These are phyloP conservation scores for Cicer bijugum DNA, from an alignment of 306 rosid species.

Conservation along the genomic window DNA sequence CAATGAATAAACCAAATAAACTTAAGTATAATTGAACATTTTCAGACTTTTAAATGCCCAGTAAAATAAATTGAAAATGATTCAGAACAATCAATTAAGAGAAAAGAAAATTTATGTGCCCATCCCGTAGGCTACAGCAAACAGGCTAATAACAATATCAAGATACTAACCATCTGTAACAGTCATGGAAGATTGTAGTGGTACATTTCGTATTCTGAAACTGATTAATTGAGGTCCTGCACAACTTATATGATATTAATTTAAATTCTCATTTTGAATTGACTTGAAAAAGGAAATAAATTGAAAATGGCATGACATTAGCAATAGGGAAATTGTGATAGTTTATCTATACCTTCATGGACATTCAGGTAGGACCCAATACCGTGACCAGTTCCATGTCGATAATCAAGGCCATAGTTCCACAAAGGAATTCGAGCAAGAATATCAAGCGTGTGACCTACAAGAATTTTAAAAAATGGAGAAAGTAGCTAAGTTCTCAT, in stretches of 20 bases:
- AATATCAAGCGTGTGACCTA: conserved; percentile 85
- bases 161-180: conserved; percentile 89
- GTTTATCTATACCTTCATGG: conserved; percentile 75
- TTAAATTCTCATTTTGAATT: conserved; percentile 5
- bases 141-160: neutral
- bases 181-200: conserved; percentile 89
- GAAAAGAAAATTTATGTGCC: conserved; percentile 11
- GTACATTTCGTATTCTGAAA: conserved; percentile 92
- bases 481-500: conserved; percentile 24
- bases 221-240: conserved; percentile 98
- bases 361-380: conserved; percentile 96
- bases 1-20: conserved; percentile 20
- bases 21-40: conserved; percentile 1
- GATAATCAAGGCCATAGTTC: conserved; percentile 96
- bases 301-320: conserved; percentile 18
- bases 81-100: conserved; percentile 21
- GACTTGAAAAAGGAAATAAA: conserved; percentile 18
- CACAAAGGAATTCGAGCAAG: conserved; percentile 96
- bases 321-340: conserved; percentile 36
- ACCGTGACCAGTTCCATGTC: conserved; percentile 99
- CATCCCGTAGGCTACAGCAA: conserved; percentile 1
- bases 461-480: conserved; percentile 11
- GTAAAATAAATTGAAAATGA: conserved; percentile 29
- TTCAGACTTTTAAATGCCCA: conserved; percentile 17
- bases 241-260: conserved; percentile 34